Percentiles rank a stretch among this genome's conserved stretches.
Evolutionary conservation across 2,329 filamentous ascomycete species (phyloP).

Genomic region (Lasiodiplodia hormozganensis): DNA sequence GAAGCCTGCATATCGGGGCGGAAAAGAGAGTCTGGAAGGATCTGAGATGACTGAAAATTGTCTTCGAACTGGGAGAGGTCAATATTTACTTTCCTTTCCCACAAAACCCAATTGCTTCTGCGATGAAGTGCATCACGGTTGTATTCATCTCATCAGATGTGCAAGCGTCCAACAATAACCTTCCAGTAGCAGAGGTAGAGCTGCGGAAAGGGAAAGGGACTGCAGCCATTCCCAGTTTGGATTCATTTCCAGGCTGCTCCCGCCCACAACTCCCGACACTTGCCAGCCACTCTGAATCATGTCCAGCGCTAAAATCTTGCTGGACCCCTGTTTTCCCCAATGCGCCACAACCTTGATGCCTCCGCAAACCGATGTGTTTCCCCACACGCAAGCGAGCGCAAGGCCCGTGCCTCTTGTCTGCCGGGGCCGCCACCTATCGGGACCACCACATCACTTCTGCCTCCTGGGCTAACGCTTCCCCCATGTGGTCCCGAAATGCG

Average conservation of each 20-base stretch:
- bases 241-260: neutral
- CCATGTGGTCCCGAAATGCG: conserved; percentile 7
- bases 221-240: neutral
- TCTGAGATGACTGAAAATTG: neutral
- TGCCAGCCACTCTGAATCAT: too few relatives aligned
- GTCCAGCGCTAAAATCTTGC: too few relatives aligned
- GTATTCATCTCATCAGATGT: too few relatives aligned
- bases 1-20: neutral
- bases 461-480: neutral
- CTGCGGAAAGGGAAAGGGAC: neutral
- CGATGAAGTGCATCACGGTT: neutral
- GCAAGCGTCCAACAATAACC: neutral
- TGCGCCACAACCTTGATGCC: neutral
- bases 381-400: neutral
- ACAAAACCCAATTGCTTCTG: neutral
- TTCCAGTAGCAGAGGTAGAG: neutral
- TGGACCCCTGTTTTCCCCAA: neutral
- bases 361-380: neutral
- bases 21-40: neutral
- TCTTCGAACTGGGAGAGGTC: neutral
- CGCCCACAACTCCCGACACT: neutral
- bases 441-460: conserved; percentile 5
- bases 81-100: neutral
- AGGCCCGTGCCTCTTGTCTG: neutral
- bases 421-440: conserved; percentile 1